Percentiles rank a stretch among this genome's conserved stretches.
These are phyloP conservation scores for Nicotiana noctiflora DNA, from an alignment of 257 asterid genomes.

Conservation along the genomic window DNA sequence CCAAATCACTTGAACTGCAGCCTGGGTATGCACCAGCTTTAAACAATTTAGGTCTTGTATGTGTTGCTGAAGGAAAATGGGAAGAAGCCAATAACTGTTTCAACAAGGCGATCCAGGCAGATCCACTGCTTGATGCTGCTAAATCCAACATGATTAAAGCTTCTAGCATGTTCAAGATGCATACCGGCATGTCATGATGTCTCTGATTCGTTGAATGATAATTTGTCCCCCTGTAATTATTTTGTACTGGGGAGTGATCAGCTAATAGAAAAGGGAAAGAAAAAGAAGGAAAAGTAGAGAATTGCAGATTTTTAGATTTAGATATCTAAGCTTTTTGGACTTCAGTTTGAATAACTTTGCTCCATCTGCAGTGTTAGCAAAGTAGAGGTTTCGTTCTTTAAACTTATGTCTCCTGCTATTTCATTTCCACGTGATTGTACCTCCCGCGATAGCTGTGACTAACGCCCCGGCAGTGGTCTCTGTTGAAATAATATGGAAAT, in stretches of 20 bases:
- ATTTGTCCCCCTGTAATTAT: neutral
- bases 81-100: slow-evolving; percentile 84
- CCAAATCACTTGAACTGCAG: slow-evolving; percentile 78
- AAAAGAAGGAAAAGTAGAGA: neutral
- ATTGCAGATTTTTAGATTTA: neutral
- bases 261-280: neutral
- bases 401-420: neutral
- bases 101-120: slow-evolving; percentile 70
- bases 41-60: slow-evolving; percentile 93
- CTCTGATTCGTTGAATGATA: slow-evolving; percentile 6
- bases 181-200: slow-evolving; percentile 21
- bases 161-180: slow-evolving; percentile 35
- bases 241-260: neutral
- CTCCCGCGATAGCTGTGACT: neutral
- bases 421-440: neutral
- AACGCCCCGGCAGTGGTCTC: neutral
- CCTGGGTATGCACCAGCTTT: slow-evolving; percentile 99
- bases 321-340: neutral
- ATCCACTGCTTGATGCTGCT: slow-evolving; percentile 88
- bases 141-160: slow-evolving; percentile 76
- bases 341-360: neutral
- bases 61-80: slow-evolving; percentile 77
- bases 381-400: neutral
- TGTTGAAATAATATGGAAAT: neutral
- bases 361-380: neutral